Evolutionary conservation across 1,284 basidiomycete species (phyloP).

Genomic region (Boletellus sp.): DNA sequence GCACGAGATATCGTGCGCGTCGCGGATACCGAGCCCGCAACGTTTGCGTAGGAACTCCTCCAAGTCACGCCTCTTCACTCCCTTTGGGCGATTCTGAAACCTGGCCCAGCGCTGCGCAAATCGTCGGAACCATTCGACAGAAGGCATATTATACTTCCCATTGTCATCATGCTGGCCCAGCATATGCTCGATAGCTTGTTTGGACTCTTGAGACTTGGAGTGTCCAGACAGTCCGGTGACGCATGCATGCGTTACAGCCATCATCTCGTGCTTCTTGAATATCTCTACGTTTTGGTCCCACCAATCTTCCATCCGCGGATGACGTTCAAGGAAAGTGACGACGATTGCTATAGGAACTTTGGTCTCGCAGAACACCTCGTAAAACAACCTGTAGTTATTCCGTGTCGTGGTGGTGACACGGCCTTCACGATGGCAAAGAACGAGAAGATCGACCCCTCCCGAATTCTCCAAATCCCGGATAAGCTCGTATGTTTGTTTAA

Average conservation of each 20-base stretch:
- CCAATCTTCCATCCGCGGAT: constrained; percentile 16
- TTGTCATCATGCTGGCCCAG: constrained; percentile 2
- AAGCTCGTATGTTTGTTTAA: constrained; percentile 30
- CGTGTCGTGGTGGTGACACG: constrained; percentile 25
- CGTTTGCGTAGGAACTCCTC: background rate
- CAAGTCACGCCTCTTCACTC: background rate
- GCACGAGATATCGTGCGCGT: background rate
- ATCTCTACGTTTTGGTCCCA: constrained; percentile 8
- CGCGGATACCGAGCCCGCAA: background rate
- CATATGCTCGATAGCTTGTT: constrained; percentile 3
- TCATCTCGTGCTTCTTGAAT: constrained; percentile 10
- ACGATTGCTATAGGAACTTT: constrained; percentile 30
- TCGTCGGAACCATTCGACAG: constrained; percentile 4
- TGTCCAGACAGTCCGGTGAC: constrained; percentile 12
- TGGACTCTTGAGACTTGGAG: constrained; percentile 10
- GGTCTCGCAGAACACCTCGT: constrained; percentile 26
- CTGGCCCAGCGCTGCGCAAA: background rate
- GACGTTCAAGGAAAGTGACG: constrained; percentile 31
- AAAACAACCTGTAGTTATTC: constrained; percentile 33
- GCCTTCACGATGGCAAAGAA: constrained; percentile 32
- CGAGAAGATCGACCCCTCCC: constrained; percentile 31
- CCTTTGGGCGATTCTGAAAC: background rate
- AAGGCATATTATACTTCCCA: constrained; percentile 12
- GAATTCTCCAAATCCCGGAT: constrained; percentile 18
- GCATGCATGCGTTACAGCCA: constrained; percentile 12